Evolutionary conservation across 768 basidiomycete species (phyloP).

Genomic region (Suillus spraguei): DNA sequence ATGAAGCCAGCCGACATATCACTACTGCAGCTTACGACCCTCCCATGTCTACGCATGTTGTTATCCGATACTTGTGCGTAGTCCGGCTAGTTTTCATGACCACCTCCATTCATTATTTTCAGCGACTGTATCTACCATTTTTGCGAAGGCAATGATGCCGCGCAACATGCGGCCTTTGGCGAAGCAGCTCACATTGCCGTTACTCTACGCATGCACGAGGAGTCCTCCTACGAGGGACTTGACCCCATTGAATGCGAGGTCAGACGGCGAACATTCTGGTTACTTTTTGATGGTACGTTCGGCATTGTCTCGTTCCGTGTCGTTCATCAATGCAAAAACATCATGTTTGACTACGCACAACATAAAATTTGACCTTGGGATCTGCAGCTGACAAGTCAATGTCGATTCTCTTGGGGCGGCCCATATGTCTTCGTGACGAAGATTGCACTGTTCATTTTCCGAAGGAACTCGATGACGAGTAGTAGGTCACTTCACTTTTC

Average conservation of each 20-base stretch:
- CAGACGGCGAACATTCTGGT: conserved; percentile 85
- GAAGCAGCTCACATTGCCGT: conserved; percentile 86
- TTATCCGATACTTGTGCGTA: conserved; percentile 86
- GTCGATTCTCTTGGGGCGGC: conserved; percentile 82
- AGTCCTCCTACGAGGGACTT: conserved; percentile 77
- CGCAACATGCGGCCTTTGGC: conserved; percentile 85
- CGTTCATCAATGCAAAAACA: conserved; percentile 9
- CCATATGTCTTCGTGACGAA: conserved; percentile 85
- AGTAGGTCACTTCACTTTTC: conserved; percentile 52
- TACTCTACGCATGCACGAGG: conserved; percentile 84
- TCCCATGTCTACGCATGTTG: conserved; percentile 81
- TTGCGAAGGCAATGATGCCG: conserved; percentile 85
- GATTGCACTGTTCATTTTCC: conserved; percentile 91
- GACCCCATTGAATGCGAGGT: conserved; percentile 90
- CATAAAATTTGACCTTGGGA: conserved; percentile 7
- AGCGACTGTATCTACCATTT: conserved; percentile 88
- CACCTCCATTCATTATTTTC: conserved; percentile 15
- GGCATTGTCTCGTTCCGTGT: conserved; percentile 11
- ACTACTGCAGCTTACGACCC: conserved; percentile 82
- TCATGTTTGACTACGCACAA: conserved; percentile 3
- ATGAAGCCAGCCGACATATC: conserved; percentile 82
- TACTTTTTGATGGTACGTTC: conserved; percentile 80
- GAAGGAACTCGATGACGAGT: conserved; percentile 87
- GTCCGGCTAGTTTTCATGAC: conserved; percentile 4
- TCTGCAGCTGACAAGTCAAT: conserved; percentile 83